These are phyloP conservation scores for Porphyra umbilicalis DNA, from an alignment of 31 red algal species.

Conservation along the genomic window DNA sequence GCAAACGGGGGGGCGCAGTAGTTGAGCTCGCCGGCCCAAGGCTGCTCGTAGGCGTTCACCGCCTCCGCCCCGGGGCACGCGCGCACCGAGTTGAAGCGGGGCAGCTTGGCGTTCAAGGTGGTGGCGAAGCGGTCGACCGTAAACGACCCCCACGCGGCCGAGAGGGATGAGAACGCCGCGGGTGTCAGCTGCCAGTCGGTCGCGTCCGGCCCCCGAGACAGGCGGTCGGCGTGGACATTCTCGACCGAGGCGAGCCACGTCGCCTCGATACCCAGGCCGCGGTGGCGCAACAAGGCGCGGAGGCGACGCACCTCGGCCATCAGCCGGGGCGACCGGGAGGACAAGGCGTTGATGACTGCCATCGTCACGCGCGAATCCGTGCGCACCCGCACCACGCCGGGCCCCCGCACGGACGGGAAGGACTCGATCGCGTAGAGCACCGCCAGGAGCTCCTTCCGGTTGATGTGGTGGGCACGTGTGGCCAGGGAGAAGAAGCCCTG, in stretches of 20 bases:
- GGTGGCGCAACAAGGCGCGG: background rate
- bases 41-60: background rate
- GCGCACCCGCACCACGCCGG: background rate
- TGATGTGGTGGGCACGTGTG: background rate
- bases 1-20: background rate
- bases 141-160: background rate
- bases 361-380: background rate
- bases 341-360: background rate
- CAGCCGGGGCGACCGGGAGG: background rate
- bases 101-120: background rate
- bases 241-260: background rate
- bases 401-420: background rate
- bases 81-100: background rate
- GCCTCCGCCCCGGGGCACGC: background rate
- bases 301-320: background rate
- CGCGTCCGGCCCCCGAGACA: background rate
- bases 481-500: background rate
- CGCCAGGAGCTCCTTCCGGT: background rate
- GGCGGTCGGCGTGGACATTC: background rate
- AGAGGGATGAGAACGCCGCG: background rate
- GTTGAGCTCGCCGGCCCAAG: background rate
- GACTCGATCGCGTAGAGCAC: background rate
- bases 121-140: background rate
- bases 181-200: background rate
- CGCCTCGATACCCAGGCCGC: background rate